A percentile compares a stretch with the other conserved stretches of the same genome.
phyloP scores from a whole-genome alignment of 2,329 filamentous ascomycete genomes.

The Teratosphaeriaceae sp. region DNA sequence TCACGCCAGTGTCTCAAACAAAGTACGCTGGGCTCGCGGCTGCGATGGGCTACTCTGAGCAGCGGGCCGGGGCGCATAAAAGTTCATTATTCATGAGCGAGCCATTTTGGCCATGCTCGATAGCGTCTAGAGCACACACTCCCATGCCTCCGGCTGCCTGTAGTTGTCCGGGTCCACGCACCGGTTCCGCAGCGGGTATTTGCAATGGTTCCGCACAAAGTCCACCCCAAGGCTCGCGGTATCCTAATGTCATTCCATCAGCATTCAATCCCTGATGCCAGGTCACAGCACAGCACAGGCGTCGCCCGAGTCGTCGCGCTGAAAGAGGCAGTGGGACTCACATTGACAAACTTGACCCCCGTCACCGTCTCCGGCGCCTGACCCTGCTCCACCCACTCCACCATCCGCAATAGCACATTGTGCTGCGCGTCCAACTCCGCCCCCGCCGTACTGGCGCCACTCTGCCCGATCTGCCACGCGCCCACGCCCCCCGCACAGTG shows the following conservation, averaged over 20 bases:
- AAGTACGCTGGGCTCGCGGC: too few species aligned
- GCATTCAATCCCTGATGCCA: not conserved
- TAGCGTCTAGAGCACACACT: conserved; percentile 18
- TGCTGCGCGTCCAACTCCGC: conserved; percentile 23
- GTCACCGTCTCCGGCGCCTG: conserved; percentile 24
- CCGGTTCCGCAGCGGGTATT: conserved; percentile 21
- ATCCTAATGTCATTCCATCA: conserved; percentile 18
- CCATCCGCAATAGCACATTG: conserved; percentile 43
- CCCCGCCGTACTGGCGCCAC: conserved; percentile 13
- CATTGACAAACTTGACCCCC: conserved; percentile 38
- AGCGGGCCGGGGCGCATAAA: too few species aligned
- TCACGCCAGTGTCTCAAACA: too few species aligned
- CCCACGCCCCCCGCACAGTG: conserved; percentile 45
- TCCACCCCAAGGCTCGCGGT: conserved; percentile 33
- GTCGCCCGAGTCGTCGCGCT: conserved; percentile 14
- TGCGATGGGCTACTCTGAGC: too few species aligned
- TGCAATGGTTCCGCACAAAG: conserved; percentile 42
- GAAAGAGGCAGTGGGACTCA: conserved; percentile 32
- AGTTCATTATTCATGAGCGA: too few species aligned
- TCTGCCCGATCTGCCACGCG: conserved; percentile 35
- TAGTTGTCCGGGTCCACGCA: conserved; percentile 21
- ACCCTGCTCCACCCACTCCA: conserved; percentile 29
- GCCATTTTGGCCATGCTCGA: too few species aligned
- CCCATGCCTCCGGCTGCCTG: conserved; percentile 20
- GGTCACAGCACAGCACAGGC: not conserved